Evolutionary conservation across 2,329 filamentous ascomycete genomes (phyloP).

Genomic region (Clathrospora elynae): DNA sequence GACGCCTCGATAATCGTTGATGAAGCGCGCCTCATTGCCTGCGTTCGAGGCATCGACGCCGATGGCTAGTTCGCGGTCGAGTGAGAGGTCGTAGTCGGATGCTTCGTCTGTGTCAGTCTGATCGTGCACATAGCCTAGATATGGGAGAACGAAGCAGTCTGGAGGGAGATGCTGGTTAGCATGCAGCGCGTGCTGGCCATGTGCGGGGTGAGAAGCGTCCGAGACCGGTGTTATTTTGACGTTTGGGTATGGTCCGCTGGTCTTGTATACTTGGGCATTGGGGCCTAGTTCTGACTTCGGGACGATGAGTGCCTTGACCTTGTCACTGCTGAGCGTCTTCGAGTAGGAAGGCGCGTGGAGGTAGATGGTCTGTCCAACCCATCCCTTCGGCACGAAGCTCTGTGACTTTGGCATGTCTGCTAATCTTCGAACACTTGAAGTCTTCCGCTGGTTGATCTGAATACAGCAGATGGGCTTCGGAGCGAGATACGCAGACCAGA

Average conservation of each 20-base stretch:
- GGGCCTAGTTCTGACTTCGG: conserved; percentile 24
- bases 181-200: conserved; percentile 56
- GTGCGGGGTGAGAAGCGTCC: conserved; percentile 53
- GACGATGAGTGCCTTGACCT: conserved; percentile 28
- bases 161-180: conserved; percentile 53
- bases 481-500: too few species aligned
- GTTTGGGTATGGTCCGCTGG: conserved; percentile 40
- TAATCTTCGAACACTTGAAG: not conserved
- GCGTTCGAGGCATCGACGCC: conserved; percentile 55
- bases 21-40: conserved; percentile 59
- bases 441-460: not conserved
- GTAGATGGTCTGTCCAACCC: conserved; percentile 37
- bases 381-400: conserved; percentile 35
- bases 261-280: conserved; percentile 17
- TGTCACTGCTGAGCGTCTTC: conserved; percentile 34
- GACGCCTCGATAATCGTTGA: conserved; percentile 61
- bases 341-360: conserved; percentile 40
- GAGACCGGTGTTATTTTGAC: conserved; percentile 52
- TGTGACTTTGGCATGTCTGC: conserved; percentile 6
- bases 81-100: conserved; percentile 58
- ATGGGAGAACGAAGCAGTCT: conserved; percentile 55
- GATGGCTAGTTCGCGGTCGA: conserved; percentile 56
- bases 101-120: conserved; percentile 49
- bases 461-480: too few species aligned
- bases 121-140: conserved; percentile 56